Evolutionary conservation across 495 filamentous ascomycete species (phyloP).

Genomic region (Platismatia glauca): DNA sequence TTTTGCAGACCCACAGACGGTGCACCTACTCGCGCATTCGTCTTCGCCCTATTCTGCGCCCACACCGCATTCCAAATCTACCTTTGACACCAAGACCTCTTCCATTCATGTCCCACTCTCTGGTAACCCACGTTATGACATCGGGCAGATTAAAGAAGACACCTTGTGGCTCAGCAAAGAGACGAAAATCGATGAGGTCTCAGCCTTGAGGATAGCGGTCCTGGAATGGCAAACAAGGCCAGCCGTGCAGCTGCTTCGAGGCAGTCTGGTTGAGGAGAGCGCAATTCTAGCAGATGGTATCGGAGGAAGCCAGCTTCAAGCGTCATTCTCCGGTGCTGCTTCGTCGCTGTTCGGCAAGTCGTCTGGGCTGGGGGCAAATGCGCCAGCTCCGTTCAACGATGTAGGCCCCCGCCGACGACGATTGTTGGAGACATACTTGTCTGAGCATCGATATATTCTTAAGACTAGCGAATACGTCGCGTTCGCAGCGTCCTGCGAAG

Average conservation of each 20-base stretch:
- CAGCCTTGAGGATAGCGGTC: slow-evolving; percentile 69
- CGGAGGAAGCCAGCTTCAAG: slow-evolving; percentile 46
- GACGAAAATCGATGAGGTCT: slow-evolving; percentile 68
- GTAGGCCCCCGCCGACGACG: slow-evolving; percentile 51
- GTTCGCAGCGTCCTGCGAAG: slow-evolving; percentile 16
- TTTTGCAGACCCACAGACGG: slow-evolving; percentile 44
- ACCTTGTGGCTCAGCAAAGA: slow-evolving; percentile 74
- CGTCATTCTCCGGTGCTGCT: slow-evolving; percentile 39
- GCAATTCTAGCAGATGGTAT: slow-evolving; percentile 58
- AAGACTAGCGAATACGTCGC: slow-evolving; percentile 33
- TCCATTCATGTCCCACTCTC: slow-evolving; percentile 78
- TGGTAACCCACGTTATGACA: slow-evolving; percentile 56
- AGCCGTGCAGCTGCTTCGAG: slow-evolving; percentile 51
- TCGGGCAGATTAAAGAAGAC: slow-evolving; percentile 78
- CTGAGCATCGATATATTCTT: slow-evolving; percentile 54
- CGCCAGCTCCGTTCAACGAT: slow-evolving; percentile 32
- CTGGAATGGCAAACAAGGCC: slow-evolving; percentile 77
- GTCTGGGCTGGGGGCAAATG: slow-evolving; percentile 30
- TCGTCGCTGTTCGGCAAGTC: slow-evolving; percentile 29
- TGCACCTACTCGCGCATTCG: slow-evolving; percentile 56
- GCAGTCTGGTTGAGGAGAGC: slow-evolving; percentile 59
- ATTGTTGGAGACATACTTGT: slow-evolving; percentile 57
- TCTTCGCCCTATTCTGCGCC: slow-evolving; percentile 52
- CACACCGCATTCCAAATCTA: slow-evolving; percentile 51
- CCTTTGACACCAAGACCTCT: slow-evolving; percentile 80